Evolutionary conservation across 176 grass and related monocot genomes (phyloP).

Genomic region (Oryza australiensis): DNA sequence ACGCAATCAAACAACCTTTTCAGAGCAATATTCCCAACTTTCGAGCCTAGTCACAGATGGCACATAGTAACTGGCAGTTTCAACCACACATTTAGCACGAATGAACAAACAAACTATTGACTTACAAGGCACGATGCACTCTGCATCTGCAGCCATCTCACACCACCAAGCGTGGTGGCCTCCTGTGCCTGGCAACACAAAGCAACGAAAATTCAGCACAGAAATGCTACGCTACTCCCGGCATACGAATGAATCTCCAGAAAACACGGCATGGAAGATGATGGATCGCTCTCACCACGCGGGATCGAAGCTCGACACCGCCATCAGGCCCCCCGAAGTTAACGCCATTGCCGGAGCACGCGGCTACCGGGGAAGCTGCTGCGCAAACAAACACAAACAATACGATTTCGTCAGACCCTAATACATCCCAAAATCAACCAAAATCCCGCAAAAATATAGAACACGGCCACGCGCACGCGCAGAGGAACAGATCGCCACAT

Average conservation of each 20-base stretch:
- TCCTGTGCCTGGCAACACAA: constrained; percentile 60
- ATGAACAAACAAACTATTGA: background rate
- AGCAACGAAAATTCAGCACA: constrained; percentile 6
- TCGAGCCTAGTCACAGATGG: background rate
- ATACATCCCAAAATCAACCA: background rate
- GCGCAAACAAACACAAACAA: constrained; percentile 17
- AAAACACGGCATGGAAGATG: background rate
- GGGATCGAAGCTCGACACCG: constrained; percentile 69
- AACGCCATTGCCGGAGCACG: constrained; percentile 63
- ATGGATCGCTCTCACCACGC: constrained; percentile 57
- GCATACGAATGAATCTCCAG: background rate
- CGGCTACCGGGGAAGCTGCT: constrained; percentile 35
- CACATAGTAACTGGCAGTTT: background rate
- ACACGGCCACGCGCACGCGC: background rate
- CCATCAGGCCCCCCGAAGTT: constrained; percentile 61
- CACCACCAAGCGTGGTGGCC: constrained; percentile 71
- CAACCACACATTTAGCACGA: background rate
- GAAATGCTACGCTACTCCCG: background rate
- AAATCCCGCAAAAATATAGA: background rate
- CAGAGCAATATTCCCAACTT: background rate
- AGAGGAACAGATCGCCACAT: background rate
- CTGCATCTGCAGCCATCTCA: constrained; percentile 96
- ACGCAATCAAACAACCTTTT: constrained; percentile 19
- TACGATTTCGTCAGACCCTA: constrained; percentile 6
- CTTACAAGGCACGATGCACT: constrained; percentile 75